Evolutionary conservation across 2,329 filamentous ascomycete genomes (phyloP).

Genomic region (Hypocrella siamensis): DNA sequence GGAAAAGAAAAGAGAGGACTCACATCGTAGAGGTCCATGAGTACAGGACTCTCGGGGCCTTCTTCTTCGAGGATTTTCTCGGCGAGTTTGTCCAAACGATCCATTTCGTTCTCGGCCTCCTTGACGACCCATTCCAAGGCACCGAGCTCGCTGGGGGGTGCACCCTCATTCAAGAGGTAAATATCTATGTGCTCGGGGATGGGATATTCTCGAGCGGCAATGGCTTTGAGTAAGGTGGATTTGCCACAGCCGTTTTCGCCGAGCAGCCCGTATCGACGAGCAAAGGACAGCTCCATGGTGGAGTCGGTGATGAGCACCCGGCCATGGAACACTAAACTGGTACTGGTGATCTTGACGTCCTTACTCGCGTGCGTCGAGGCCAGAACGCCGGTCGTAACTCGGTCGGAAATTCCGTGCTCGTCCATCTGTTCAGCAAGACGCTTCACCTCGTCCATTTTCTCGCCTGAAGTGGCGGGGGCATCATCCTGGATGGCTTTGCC

Average conservation of each 20-base stretch:
- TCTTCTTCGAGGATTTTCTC: conserved; percentile 85
- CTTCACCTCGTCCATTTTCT: conserved; percentile 68
- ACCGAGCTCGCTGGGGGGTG: conserved; percentile 73
- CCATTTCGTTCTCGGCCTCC: conserved; percentile 87
- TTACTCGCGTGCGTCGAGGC: conserved; percentile 70
- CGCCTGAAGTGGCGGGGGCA: conserved; percentile 51
- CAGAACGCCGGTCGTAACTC: conserved; percentile 94
- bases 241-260: conserved; percentile 99
- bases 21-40: conserved; percentile 94
- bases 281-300: conserved; percentile 83
- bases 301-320: conserved; percentile 90
- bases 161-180: conserved; percentile 95
- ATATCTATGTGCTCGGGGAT: conserved; percentile 95
- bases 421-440: conserved; percentile 88
- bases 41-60: conserved; percentile 75
- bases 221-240: conserved; percentile 92
- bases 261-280: conserved; percentile 82
- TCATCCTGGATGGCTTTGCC: conserved; percentile 41
- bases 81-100: conserved; percentile 72
- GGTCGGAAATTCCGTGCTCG: conserved; percentile 88
- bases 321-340: conserved; percentile 93
- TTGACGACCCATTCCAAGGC: conserved; percentile 94
- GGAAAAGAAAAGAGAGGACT: conserved; percentile 19
- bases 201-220: conserved; percentile 84
- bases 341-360: conserved; percentile 93